These are phyloP conservation scores for Colletotrichum sp. DNA, from an alignment of 2,329 filamentous ascomycete species.

Conservation along the genomic window DNA sequence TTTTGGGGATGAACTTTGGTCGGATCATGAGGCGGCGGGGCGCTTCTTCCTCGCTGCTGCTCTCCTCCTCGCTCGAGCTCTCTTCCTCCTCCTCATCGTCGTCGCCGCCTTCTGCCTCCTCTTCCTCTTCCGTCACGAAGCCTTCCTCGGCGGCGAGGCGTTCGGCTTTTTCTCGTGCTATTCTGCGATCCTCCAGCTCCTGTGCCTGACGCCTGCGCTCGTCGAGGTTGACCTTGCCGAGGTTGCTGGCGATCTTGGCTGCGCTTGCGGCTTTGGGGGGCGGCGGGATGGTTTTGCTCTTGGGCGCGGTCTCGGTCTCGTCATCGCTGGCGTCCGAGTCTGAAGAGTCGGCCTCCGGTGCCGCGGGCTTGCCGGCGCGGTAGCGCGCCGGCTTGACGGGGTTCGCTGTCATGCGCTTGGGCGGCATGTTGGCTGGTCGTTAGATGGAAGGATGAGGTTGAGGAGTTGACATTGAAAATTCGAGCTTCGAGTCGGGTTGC, in stretches of 20 bases:
- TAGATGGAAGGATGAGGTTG: neutral
- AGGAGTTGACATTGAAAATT: neutral
- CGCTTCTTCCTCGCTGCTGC: conserved; percentile 61
- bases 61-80: conserved; percentile 46
- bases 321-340: conserved; percentile 56
- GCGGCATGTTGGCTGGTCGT: conserved; percentile 54
- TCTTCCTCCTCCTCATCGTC: conserved; percentile 36
- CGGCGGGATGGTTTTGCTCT: conserved; percentile 42
- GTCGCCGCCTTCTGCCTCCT: conserved; percentile 48
- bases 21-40: conserved; percentile 63
- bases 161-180: conserved; percentile 56
- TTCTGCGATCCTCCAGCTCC: conserved; percentile 49
- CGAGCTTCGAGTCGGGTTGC: neutral
- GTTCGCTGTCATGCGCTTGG: conserved; percentile 93
- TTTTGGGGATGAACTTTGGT: conserved; percentile 69
- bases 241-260: conserved; percentile 59
- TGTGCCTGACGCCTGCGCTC: conserved; percentile 51
- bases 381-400: conserved; percentile 81
- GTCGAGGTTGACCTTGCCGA: conserved; percentile 58
- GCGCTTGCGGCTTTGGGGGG: conserved; percentile 64
- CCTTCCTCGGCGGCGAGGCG: conserved; percentile 62
- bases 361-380: conserved; percentile 79
- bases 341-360: conserved; percentile 55
- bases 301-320: conserved; percentile 32
- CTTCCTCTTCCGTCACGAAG: conserved; percentile 64